Base-by-base conservation (phyloP, 2,329 filamentous ascomycete species). In the Pestalotiopsis sp. region DNA sequence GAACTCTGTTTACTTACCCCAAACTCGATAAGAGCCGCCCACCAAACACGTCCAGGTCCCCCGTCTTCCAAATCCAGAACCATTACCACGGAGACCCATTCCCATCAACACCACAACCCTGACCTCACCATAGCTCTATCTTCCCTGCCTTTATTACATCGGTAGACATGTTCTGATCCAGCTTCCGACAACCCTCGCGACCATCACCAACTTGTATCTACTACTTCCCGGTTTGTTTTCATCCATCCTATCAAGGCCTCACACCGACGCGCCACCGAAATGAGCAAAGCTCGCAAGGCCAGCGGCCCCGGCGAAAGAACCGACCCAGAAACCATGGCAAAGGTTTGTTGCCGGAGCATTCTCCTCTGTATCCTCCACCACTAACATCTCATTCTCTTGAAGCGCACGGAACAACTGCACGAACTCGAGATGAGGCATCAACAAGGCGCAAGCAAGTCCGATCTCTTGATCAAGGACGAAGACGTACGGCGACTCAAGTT, bases 391-490 rank as follows among this genome's bases (percentile, higher is more conserved):
- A 52, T 27, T n/a, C 17, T 66, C 45, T 4, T n/a, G 57, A 64
- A 89, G 86, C 83, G 81, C 68, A 77, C 79, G 68, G 79, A 83
- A 69, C 79, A 78, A 36, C 81, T 87, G 45, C 85, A 87, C 71
- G 79, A 85, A 27, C 86, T 94, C 66, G 93, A 97, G 77, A 81
- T 92, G 70, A 88, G 88, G 74, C 93, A 95, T 78, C 89, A 92
- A 72, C 85, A 87, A 69, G 87, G 86, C 72, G 80, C 88, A 67
- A 89, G 91, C 73, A 85, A 90, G 67, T 87, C 92, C 45, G 87
- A 93, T 66, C 83, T 91, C 12, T 85, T 97, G 67, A 83, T 89
- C 72, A 92, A 93, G 75, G 90, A 94, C 72, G 95, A 98, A 78
- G 89, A 91, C 69, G 84, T 89, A 52, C 90, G 95, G 62, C 87